A percentile compares a stretch with the other conserved stretches of the same genome.
Evolutionary conservation across 495 filamentous ascomycete species (phyloP).

Genomic region (Staphylotrichum longicolle): DNA sequence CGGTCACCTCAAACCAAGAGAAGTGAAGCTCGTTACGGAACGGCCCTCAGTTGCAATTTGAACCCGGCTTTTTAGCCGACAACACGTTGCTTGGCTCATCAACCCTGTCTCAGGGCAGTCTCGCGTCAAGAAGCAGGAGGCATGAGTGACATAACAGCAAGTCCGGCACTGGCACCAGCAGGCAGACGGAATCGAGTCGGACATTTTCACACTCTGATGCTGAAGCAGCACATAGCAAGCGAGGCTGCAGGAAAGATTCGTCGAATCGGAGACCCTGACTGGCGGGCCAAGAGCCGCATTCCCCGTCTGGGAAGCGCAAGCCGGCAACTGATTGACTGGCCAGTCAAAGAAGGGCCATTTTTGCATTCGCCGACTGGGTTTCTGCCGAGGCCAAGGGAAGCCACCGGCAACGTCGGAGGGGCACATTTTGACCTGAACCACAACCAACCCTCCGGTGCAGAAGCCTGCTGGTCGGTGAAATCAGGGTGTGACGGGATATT

Average conservation of each 20-base stretch:
- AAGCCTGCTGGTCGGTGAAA: too few species aligned
- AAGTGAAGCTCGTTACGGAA: background rate
- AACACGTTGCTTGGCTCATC: background rate
- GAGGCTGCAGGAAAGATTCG: background rate
- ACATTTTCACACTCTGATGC: background rate
- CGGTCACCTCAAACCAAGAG: background rate
- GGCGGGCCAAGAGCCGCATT: constrained; percentile 6
- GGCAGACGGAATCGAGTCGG: background rate
- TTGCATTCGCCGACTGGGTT: background rate
- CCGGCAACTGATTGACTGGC: background rate
- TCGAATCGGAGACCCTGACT: background rate
- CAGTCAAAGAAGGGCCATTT: background rate
- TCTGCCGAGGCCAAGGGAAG: too few species aligned
- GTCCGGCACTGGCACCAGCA: background rate
- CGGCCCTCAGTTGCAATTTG: background rate
- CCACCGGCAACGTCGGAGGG: too few species aligned
- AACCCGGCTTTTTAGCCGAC: background rate
- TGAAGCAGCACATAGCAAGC: background rate
- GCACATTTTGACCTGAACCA: too few species aligned
- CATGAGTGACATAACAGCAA: too few species aligned
- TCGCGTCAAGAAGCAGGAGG: too few species aligned
- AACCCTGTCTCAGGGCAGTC: background rate
- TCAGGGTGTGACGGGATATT: too few species aligned
- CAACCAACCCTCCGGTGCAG: too few species aligned
- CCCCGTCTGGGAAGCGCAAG: background rate